A percentile compares a stretch with the other conserved stretches of the same genome.
Evolutionary conservation across 1,284 basidiomycete species (phyloP).

Genomic region (Filobasidium uniguttulatum): DNA sequence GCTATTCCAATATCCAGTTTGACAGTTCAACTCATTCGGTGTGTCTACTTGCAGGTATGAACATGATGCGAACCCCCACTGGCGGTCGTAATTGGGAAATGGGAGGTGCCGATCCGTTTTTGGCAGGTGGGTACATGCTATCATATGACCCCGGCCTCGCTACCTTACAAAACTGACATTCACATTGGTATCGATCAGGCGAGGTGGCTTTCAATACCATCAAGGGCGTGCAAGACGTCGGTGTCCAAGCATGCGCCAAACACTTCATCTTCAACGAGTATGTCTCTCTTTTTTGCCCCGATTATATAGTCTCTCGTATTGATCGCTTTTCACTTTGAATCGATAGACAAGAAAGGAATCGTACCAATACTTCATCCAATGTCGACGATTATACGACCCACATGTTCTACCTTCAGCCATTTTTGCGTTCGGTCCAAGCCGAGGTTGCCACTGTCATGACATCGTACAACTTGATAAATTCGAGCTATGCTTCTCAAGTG

Average conservation of each 20-base stretch:
- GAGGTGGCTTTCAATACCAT: slow-evolving; percentile 58
- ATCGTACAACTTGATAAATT: slow-evolving; percentile 46
- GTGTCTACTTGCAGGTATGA: neutral
- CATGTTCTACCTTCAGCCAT: slow-evolving; percentile 40
- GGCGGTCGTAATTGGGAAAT: slow-evolving; percentile 15
- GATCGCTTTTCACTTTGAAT: too few species aligned
- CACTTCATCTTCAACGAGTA: slow-evolving; percentile 44
- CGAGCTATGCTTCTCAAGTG: slow-evolving; percentile 47
- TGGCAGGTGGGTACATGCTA: slow-evolving; percentile 33
- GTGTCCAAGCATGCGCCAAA: slow-evolving; percentile 56
- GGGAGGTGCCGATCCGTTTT: slow-evolving; percentile 54
- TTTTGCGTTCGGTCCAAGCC: slow-evolving; percentile 59
- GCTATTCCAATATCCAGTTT: too few species aligned
- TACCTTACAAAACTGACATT: too few species aligned
- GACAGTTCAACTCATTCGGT: too few species aligned
- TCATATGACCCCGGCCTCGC: too few species aligned
- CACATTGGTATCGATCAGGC: too few species aligned
- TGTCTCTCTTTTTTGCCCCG: too few species aligned
- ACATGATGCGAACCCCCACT: neutral
- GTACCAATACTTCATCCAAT: slow-evolving; percentile 46
- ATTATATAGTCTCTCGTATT: too few species aligned
- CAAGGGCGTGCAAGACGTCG: slow-evolving; percentile 54
- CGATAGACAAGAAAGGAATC: slow-evolving; percentile 19
- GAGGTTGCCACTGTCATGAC: slow-evolving; percentile 68
- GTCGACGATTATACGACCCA: slow-evolving; percentile 55